Evolutionary conservation across 495 filamentous ascomycete genomes (phyloP).

Genomic region (Staphylotrichum tortipilum): DNA sequence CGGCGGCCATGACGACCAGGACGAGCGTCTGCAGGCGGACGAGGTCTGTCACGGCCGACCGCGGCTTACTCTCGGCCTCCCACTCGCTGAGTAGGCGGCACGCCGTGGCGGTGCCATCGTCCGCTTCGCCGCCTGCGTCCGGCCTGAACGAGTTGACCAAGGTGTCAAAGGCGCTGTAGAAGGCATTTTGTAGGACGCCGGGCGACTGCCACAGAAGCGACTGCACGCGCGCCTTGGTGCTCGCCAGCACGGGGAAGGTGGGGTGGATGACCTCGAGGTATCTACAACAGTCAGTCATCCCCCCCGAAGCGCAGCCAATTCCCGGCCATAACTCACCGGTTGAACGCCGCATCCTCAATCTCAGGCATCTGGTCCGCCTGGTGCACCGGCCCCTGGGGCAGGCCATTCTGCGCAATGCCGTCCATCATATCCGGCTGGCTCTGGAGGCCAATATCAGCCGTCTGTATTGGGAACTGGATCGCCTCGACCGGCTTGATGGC

Average conservation of each 20-base stretch:
- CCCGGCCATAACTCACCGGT: conserved; percentile 33
- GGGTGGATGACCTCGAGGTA: conserved; percentile 67
- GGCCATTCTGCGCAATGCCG: conserved; percentile 8
- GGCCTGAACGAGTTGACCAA: conserved; percentile 50
- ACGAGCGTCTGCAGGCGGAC: conserved; percentile 56
- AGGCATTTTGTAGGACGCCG: conserved; percentile 56
- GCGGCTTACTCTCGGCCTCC: conserved; percentile 41
- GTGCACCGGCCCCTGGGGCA: conserved; percentile 21
- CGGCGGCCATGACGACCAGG: conserved; percentile 52
- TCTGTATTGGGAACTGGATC: conserved; percentile 15
- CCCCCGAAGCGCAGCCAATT: too few species aligned
- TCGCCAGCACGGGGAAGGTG: conserved; percentile 64
- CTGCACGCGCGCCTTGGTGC: conserved; percentile 53
- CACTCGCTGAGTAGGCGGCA: conserved; percentile 44
- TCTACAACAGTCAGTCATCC: conserved; percentile 36
- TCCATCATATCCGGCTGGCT: conserved; percentile 22
- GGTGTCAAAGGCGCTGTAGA: conserved; percentile 59
- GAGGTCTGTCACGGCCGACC: conserved; percentile 43
- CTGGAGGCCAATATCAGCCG: conserved; percentile 13
- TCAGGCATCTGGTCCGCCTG: conserved; percentile 26
- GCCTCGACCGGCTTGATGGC: conserved; percentile 26
- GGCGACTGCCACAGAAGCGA: conserved; percentile 54
- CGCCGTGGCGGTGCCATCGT: conserved; percentile 35
- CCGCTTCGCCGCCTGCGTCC: conserved; percentile 32
- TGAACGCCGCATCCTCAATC: conserved; percentile 37